These are phyloP conservation scores for Gracilariopsis chorda DNA, from an alignment of 23 red algal genomes.

Conservation along the genomic window DNA sequence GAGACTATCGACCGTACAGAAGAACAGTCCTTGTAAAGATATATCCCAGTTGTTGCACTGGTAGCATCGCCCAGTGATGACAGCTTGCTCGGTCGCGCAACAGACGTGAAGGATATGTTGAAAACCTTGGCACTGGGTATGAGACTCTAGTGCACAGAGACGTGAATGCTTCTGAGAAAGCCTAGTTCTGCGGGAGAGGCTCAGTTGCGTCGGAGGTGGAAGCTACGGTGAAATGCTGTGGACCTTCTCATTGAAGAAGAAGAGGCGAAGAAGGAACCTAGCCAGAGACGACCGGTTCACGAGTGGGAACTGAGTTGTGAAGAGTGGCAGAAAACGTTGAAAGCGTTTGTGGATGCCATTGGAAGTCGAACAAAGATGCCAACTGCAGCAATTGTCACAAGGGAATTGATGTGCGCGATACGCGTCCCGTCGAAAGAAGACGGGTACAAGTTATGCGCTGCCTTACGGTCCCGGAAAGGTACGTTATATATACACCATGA, in stretches of 20 bases:
- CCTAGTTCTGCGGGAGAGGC: too few relatives aligned
- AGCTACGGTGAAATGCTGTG: too few relatives aligned
- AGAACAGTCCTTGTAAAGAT: too few relatives aligned
- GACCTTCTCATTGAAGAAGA: background rate
- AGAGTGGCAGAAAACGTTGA: constrained; percentile 27
- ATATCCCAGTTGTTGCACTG: too few relatives aligned
- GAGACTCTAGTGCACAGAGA: too few relatives aligned
- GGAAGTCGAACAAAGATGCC: constrained; percentile 9
- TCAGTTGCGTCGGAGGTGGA: too few relatives aligned
- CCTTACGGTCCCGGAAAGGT: background rate
- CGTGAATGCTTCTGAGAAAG: too few relatives aligned
- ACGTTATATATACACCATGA: constrained; percentile 9
- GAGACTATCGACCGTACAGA: too few relatives aligned
- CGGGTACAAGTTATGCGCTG: background rate
- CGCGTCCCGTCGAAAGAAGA: background rate
- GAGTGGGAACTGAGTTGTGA: background rate
- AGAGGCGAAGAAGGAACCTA: constrained; percentile 13
- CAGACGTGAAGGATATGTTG: too few relatives aligned
- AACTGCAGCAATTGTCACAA: background rate
- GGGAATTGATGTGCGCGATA: background rate
- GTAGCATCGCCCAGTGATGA: too few relatives aligned
- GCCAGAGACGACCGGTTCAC: background rate
- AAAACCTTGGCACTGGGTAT: too few relatives aligned
- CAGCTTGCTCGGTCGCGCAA: too few relatives aligned
- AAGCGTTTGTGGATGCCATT: constrained; percentile 24